A percentile compares a stretch with the other conserved stretches of the same genome.
These are phyloP conservation scores for Allantophomopsis lycopodina DNA, from an alignment of 2,329 filamentous ascomycete species.

Conservation along the genomic window DNA sequence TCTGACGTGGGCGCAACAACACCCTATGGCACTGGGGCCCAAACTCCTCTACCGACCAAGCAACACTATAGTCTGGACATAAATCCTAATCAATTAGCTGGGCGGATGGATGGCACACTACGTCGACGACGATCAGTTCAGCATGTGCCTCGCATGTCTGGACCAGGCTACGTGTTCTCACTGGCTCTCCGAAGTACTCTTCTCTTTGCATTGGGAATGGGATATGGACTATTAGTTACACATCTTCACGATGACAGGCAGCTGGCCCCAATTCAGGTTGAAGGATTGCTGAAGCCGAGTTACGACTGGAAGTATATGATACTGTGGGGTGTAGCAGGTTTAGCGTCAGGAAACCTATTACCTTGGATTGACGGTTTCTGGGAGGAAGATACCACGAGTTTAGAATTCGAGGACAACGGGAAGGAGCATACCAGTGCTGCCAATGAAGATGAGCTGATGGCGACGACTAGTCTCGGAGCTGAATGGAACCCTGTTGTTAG, in stretches of 20 bases:
- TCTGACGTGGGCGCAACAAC: constrained; percentile 51
- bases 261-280: constrained; percentile 44
- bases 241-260: constrained; percentile 60
- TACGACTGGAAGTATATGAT: constrained; percentile 54
- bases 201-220: constrained; percentile 66
- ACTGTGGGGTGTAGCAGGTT: constrained; percentile 72
- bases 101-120: constrained; percentile 1
- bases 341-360: constrained; percentile 63
- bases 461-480: constrained; percentile 25
- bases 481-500: constrained; percentile 67
- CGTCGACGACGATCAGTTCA: constrained; percentile 5
- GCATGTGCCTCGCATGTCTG: constrained; percentile 14
- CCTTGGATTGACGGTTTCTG: constrained; percentile 76
- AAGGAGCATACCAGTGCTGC: constrained; percentile 8
- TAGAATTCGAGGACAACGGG: constrained; percentile 4
- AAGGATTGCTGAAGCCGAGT: constrained; percentile 25
- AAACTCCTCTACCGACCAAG: constrained; percentile 37
- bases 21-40: constrained; percentile 67
- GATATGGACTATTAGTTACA: constrained; percentile 71
- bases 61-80: too few relatives aligned
- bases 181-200: constrained; percentile 48
- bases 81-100: too few relatives aligned
- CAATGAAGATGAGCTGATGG: constrained; percentile 8
- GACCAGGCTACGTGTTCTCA: constrained; percentile 12
- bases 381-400: constrained; percentile 28